Base-by-base conservation (phyloP, 345 rosid genomes). In the Arabis hirsuta region DNA sequence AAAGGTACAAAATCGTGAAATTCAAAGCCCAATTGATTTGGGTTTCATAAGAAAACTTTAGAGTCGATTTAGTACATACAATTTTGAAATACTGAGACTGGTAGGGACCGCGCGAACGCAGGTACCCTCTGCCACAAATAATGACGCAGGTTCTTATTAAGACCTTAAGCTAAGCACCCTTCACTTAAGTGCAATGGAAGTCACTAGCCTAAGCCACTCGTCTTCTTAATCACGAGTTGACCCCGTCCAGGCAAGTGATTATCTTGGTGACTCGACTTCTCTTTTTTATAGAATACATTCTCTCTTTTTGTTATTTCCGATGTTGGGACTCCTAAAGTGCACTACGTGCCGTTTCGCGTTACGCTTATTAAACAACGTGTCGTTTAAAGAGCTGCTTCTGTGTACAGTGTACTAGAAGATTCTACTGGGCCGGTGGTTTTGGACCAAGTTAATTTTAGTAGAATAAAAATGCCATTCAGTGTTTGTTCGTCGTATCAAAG, bases 61-160 rank as follows among this genome's bases (percentile, higher is more conserved):
- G 24, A 22, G 1, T 22, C 2, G 24, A 22, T 22, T 22, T 22
- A 22, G 2, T 22, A 22, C 24, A 22, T 22, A 22, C 24, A 22
- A 22, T 29, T 29, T 29, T 29, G 4, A 29, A 4, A 29, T n/a
- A 29, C 32, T 32, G 36, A 36, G 4, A 3, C 39, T 60, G 51
- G 51, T 43, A 43, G 65, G 65, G 20, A 3, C 52, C 39, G 66
- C 66, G 52, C 66, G 66, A 44, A 61, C 66, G 53, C 66, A 61
- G 14, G 39, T 9, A 22, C 66, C 52, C 52, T n/a, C 66, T 61
- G 39, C 53, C 66, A 61, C 53, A 61, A 44, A 61, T 61, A 61
- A 61, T 27, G 66, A 61, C 66, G 12, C n/a, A 61, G 53, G 53
- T 22, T 61, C 66, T 61, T 20, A 36, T 36, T 4, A 36, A 61